phyloP scores from a whole-genome alignment of 176 grass and related monocot species.

The Themeda triandra region DNA sequence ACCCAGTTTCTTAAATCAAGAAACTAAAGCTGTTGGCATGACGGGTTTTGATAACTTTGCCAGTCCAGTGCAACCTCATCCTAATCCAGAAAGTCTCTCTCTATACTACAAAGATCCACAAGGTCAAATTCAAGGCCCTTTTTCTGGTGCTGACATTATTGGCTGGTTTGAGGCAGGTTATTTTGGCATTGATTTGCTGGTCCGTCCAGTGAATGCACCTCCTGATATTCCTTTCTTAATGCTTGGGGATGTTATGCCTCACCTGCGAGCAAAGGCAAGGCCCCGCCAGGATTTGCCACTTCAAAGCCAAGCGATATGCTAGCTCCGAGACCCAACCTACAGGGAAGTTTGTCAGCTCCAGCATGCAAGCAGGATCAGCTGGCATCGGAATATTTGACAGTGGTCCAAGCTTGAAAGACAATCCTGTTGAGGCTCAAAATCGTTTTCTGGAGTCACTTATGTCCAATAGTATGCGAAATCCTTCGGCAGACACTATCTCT shows the following conservation, averaged over 20 bases:
- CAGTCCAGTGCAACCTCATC: slow-evolving; percentile 47
- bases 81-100: slow-evolving; percentile 83
- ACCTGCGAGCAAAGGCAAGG: slow-evolving; percentile 77
- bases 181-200: slow-evolving; percentile 95
- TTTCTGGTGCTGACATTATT: slow-evolving; percentile 92
- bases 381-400: slow-evolving; percentile 52
- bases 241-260: slow-evolving; percentile 98
- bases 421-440: slow-evolving; percentile 70
- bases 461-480: slow-evolving; percentile 54
- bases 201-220: slow-evolving; percentile 58
- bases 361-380: slow-evolving; percentile 36
- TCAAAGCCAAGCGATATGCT: slow-evolving; percentile 53
- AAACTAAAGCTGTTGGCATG: slow-evolving; percentile 35
- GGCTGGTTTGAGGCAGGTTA: slow-evolving; percentile 91
- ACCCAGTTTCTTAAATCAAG: slow-evolving; percentile 40
- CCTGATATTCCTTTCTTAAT: slow-evolving; percentile 77
- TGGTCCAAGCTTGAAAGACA: slow-evolving; percentile 38
- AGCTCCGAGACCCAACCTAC: slow-evolving; percentile 25
- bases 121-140: slow-evolving; percentile 91
- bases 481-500: slow-evolving; percentile 34
- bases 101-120: slow-evolving; percentile 96
- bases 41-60: slow-evolving; percentile 32
- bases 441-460: slow-evolving; percentile 93
- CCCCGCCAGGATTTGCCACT: slow-evolving; percentile 90
- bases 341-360: slow-evolving; percentile 52